These are phyloP conservation scores for Apiospora sp. DNA, from an alignment of 2,329 filamentous ascomycete genomes.

Conservation along the genomic window DNA sequence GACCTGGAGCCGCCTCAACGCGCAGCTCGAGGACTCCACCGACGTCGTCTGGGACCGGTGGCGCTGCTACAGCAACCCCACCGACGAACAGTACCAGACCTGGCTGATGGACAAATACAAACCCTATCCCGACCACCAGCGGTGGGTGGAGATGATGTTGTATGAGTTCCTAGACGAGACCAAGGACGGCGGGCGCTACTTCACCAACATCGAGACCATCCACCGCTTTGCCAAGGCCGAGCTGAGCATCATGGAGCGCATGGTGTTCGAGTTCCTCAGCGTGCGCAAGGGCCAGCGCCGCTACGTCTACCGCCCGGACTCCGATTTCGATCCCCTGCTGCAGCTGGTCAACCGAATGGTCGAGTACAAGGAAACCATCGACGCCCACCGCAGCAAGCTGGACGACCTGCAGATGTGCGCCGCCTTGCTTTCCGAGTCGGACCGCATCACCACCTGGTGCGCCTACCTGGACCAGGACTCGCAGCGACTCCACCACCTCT, in stretches of 20 bases:
- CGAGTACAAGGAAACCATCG: neutral
- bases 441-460: neutral
- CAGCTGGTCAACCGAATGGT: neutral
- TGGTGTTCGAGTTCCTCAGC: constrained; percentile 35
- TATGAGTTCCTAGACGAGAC: neutral
- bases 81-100: neutral
- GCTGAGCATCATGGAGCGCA: constrained; percentile 31
- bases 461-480: constrained; percentile 1
- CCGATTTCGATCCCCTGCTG: neutral
- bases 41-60: neutral
- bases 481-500: neutral
- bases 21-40: neutral
- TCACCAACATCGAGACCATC: constrained; percentile 25
- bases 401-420: neutral
- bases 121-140: neutral
- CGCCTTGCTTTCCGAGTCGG: neutral
- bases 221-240: constrained; percentile 30
- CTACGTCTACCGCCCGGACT: neutral
- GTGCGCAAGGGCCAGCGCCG: constrained; percentile 1
- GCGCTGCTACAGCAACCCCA: neutral
- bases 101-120: neutral
- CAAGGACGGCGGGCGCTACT: constrained; percentile 30
- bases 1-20: neutral
- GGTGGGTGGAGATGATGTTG: neutral
- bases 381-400: neutral